Conservation (phyloP, 75 land plant species). For the Adiantum capillusveneris region DNA sequence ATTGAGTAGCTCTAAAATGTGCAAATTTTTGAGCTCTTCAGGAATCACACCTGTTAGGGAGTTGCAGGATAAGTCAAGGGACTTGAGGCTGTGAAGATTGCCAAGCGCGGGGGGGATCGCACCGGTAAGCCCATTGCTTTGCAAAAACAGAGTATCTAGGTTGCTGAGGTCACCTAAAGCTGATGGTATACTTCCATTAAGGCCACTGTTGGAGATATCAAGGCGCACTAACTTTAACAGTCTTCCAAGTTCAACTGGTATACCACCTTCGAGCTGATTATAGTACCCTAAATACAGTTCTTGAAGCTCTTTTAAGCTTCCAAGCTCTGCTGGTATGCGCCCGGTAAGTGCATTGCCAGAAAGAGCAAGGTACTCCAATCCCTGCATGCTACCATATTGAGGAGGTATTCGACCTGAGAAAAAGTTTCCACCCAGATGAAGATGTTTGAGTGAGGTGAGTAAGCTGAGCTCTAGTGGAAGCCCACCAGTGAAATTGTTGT, state of each 20-base stretch:
- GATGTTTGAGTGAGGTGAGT: slow-evolving; percentile 30
- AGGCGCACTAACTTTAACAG: slow-evolving; percentile 43
- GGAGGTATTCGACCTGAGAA: slow-evolving; percentile 58
- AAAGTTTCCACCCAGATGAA: slow-evolving; percentile 61
- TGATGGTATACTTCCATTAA: slow-evolving; percentile 47
- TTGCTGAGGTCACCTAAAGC: slow-evolving; percentile 43
- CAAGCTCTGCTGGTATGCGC: slow-evolving; percentile 38
- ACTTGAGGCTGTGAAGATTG: slow-evolving; percentile 25
- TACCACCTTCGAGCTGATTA: slow-evolving; percentile 38
- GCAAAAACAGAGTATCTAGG: slow-evolving; percentile 46
- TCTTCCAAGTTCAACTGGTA: slow-evolving; percentile 57
- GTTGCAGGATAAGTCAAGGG: slow-evolving; percentile 62
- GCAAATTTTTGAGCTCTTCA: slow-evolving; percentile 26
- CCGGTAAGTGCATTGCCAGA: slow-evolving; percentile 47
- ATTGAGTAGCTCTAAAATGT: slow-evolving; percentile 30
- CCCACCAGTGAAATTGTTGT: slow-evolving; percentile 64
- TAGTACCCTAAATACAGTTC: slow-evolving; percentile 60
- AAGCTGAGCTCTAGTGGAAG: slow-evolving; percentile 41
- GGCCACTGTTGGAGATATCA: slow-evolving; percentile 50
- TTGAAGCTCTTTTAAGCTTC: slow-evolving; percentile 31
- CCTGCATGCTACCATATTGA: slow-evolving; percentile 30
- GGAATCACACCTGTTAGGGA: slow-evolving; percentile 53
- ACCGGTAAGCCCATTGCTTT: slow-evolving; percentile 45
- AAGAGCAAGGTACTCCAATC: slow-evolving; percentile 41
- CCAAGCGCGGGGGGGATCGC: slow-evolving; percentile 42